These are phyloP conservation scores for Rubia yunnanensis DNA, from an alignment of 257 asterid species.

Conservation along the genomic window DNA sequence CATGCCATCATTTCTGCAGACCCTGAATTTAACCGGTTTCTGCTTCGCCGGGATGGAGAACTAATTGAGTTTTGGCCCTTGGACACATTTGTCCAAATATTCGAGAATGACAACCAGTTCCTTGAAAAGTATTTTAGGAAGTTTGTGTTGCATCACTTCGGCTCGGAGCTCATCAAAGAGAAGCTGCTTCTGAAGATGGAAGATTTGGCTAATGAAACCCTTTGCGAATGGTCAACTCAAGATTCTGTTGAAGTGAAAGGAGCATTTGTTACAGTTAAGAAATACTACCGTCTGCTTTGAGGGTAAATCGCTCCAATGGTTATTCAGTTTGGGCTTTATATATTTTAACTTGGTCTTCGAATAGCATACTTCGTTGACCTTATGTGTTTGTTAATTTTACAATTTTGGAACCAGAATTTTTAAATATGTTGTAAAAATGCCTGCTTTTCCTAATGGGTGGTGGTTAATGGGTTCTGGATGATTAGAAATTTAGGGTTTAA, in stretches of 20 bases:
- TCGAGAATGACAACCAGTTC: conserved; percentile 54
- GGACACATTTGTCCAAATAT: conserved; percentile 68
- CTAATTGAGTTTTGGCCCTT: conserved; percentile 67
- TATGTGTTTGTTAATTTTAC: too few relatives aligned
- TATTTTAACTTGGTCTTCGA: too few relatives aligned
- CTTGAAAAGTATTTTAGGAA: conserved; percentile 49
- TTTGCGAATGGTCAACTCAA: conserved; percentile 39
- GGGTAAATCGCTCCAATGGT: too few relatives aligned
- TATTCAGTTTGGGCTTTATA: too few relatives aligned
- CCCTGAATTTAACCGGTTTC: conserved; percentile 54
- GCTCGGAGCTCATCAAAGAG: conserved; percentile 43
- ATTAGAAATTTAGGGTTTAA: too few relatives aligned
- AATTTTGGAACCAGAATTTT: too few relatives aligned
- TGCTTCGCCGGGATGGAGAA: conserved; percentile 61
- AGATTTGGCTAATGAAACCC: conserved; percentile 29
- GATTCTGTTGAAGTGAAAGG: conserved; percentile 58
- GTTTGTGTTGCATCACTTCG: conserved; percentile 52
- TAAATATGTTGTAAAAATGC: too few relatives aligned
- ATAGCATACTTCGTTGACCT: too few relatives aligned
- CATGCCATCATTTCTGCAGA: conserved; percentile 60
- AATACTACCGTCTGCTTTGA: too few relatives aligned
- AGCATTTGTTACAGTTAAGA: conserved; percentile 43
- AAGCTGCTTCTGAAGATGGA: conserved; percentile 54
- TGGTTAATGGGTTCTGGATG: too few relatives aligned
- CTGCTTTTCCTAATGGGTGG: too few relatives aligned